Base-by-base conservation (phyloP, 257 asterid genomes). In the Solanum virginianum region DNA sequence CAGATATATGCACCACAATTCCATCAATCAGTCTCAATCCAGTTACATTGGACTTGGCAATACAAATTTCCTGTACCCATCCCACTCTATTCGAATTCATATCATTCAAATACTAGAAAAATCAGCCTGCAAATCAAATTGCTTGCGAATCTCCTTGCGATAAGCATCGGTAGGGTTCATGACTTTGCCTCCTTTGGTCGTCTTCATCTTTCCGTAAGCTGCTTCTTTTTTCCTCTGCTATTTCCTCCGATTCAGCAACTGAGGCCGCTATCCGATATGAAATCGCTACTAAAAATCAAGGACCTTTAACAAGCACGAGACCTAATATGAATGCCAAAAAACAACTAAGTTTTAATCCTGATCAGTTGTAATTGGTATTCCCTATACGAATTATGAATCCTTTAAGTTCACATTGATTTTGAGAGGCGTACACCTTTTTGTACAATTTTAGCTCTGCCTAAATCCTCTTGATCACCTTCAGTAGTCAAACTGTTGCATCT, bases 111-210 rank as follows among this genome's bases (percentile, higher is more conserved):
- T 20, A 71, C 55, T 71, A 41, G 4, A 41, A 71, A 71, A 71
- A 20, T 3, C 43, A 45, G n/a, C 80, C 26, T 12, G 55, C 17
- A 71, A 71, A n/a, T 22, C 43, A 29, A 70, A 41, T 71, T n/a
- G 92, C 39, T 94, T 97, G 47, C 98, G 98, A 54, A 91, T 89
- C 94, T 97, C 98, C 82, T 97, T 97, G 68, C 99, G 97, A 85
- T 91, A 95, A 26, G 99, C 95, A 88, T 95, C 98, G 88, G 99
- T 97, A 92, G 99, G 99, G 95, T 97, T 97, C 99, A 97, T 97
- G 83, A 97, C 93, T 90, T 97, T 97, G 87, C 99, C 99, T 53
- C 99, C 98, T 89, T 97, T 97, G 66, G 99, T 97, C 62, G 98
- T 97, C 94, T 95, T 95, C 96, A 93, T 96, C 91, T 91, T 91